A percentile compares a stretch with the other conserved stretches of the same genome.
These are phyloP conservation scores for Aspergillus transmontanensis DNA, from an alignment of 2,329 filamentous ascomycete genomes.

Conservation along the genomic window DNA sequence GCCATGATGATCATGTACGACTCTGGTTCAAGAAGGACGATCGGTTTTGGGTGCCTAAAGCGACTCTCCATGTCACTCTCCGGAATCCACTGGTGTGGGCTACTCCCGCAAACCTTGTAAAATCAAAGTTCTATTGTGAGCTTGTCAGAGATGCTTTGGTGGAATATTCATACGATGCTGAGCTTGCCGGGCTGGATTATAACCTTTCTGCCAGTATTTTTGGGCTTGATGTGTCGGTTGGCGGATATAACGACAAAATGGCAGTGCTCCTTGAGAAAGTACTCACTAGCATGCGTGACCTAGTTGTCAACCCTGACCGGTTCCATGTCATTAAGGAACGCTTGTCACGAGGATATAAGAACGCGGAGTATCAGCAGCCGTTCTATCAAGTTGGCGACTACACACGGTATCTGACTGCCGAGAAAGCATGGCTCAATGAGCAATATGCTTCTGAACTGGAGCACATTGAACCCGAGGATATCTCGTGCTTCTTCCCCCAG, in stretches of 20 bases:
- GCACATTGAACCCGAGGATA: conserved; percentile 70
- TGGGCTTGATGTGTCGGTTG: conserved; percentile 76
- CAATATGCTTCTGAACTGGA: conserved; percentile 78
- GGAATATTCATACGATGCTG: conserved; percentile 94
- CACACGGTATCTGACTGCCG: conserved; percentile 75
- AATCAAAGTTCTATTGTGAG: conserved; percentile 78
- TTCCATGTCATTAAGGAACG: conserved; percentile 92
- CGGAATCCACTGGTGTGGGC: conserved; percentile 77
- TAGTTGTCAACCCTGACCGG: conserved; percentile 81
- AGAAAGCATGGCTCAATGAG: conserved; percentile 76
- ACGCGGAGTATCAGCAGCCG: conserved; percentile 84
- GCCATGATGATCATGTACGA: conserved; percentile 77
- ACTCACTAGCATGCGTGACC: conserved; percentile 76
- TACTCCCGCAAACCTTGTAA: conserved; percentile 76
- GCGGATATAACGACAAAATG: conserved; percentile 96
- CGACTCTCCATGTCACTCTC: conserved; percentile 78
- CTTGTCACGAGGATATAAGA: conserved; percentile 73
- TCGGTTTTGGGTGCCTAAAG: conserved; percentile 96
- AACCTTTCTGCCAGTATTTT: conserved; percentile 70
- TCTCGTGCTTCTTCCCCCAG: conserved; percentile 77
- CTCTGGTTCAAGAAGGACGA: conserved; percentile 99
- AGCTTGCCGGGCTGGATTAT: conserved; percentile 87
- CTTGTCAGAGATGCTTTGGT: conserved; percentile 85
- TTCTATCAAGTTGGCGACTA: conserved; percentile 87
- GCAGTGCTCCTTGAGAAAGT: conserved; percentile 88